These are phyloP conservation scores for Yamadazyma sp. DNA, from an alignment of 1,139 yeast species.

Conservation along the genomic window DNA sequence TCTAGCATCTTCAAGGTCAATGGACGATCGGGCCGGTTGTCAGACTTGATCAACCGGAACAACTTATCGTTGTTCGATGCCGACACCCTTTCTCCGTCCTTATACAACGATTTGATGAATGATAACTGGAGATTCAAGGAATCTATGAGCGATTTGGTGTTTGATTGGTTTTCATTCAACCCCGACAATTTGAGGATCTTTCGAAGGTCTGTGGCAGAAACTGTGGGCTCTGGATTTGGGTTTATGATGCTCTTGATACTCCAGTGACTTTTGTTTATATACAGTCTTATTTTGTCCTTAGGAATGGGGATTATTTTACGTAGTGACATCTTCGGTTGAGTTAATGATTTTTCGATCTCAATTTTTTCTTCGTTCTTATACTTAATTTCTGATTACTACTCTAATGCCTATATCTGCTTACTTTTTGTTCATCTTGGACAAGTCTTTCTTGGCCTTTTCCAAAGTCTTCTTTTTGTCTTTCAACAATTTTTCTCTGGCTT, in stretches of 20 bases:
- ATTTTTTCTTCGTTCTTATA: not conserved
- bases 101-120: slow-evolving; percentile 46
- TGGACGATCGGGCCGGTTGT: slow-evolving; percentile 27
- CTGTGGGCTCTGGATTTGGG: slow-evolving; percentile 8
- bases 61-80: slow-evolving; percentile 21
- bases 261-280: slow-evolving; percentile 21
- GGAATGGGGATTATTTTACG: not conserved
- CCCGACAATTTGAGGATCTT: slow-evolving; percentile 50
- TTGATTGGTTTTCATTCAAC: slow-evolving; percentile 23
- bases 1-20: slow-evolving; percentile 23
- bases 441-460: slow-evolving; percentile 63
- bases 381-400: not conserved
- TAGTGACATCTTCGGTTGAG: not conserved
- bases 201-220: slow-evolving; percentile 17
- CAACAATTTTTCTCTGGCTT: slow-evolving; percentile 71
- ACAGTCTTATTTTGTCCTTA: not conserved
- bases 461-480: slow-evolving; percentile 77
- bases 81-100: slow-evolving; percentile 13
- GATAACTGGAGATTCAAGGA: slow-evolving; percentile 46
- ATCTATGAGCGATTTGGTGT: slow-evolving; percentile 24
- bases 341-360: not conserved
- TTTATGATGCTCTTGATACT: slow-evolving; percentile 24
- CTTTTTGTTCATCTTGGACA: slow-evolving; percentile 33
- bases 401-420: not conserved
- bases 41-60: slow-evolving; percentile 38